These are phyloP conservation scores for Mucor mucedo DNA, from an alignment of 371 early-diverging fungal species.

Conservation along the genomic window DNA sequence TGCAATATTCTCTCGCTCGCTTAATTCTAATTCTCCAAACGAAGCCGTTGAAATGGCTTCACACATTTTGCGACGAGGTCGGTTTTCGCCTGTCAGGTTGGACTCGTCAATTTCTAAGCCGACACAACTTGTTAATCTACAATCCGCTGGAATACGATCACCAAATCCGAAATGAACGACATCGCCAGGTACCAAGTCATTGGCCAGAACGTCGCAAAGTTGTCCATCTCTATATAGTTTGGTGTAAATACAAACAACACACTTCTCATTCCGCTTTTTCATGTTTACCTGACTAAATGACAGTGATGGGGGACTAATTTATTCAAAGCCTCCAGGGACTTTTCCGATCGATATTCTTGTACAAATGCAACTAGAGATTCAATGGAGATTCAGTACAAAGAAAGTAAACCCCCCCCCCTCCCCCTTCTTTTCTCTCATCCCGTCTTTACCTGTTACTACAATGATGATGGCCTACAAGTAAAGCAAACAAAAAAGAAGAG, in stretches of 20 bases:
- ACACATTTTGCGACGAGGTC: conserved; percentile 72
- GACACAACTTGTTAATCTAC: conserved; percentile 71
- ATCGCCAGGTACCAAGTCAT: conserved; percentile 86
- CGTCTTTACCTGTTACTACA: conserved; percentile 77
- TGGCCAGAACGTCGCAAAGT: conserved; percentile 62
- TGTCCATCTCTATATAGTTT: conserved; percentile 60
- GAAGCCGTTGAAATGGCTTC: conserved; percentile 55
- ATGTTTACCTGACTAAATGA: conserved; percentile 72
- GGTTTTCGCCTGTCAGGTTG: conserved; percentile 88
- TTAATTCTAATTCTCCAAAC: conserved; percentile 65
- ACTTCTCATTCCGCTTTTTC: background rate
- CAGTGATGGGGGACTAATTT: conserved; percentile 87
- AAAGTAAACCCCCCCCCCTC: background rate
- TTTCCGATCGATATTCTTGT: conserved; percentile 89
- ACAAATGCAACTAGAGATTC: conserved; percentile 78
- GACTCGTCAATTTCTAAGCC: conserved; percentile 89
- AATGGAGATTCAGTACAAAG: background rate
- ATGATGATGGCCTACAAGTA: conserved; percentile 77
- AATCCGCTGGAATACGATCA: conserved; percentile 91
- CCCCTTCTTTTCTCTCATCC: background rate
- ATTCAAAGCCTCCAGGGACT: conserved; percentile 85
- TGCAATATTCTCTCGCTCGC: conserved; percentile 82
- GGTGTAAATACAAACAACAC: background rate
- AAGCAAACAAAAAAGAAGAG: conserved; percentile 1
- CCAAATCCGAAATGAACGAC: conserved; percentile 80